Conservation (phyloP, 2,329 filamentous ascomycete genomes). For the Fusarium sp. region DNA sequence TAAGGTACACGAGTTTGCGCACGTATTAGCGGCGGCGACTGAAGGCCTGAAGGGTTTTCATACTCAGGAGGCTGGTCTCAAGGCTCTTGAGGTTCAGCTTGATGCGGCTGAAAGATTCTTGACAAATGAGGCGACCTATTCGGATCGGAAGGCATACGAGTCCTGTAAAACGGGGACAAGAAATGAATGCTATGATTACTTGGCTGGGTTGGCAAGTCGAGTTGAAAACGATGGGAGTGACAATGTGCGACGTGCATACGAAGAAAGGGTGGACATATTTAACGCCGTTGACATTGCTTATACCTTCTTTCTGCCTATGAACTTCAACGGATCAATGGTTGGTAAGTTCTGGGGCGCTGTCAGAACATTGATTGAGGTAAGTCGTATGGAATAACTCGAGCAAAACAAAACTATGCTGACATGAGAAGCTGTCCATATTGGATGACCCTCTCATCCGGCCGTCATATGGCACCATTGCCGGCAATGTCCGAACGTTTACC, state of each 20-base stretch:
- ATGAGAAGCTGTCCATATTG: conserved; percentile 19
- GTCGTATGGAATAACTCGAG: background rate
- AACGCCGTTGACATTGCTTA: conserved; percentile 58
- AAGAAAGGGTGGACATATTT: conserved; percentile 55
- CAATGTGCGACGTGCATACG: conserved; percentile 46
- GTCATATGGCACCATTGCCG: conserved; percentile 14
- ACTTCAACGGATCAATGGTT: conserved; percentile 54
- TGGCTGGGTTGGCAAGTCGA: conserved; percentile 40
- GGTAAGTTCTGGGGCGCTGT: conserved; percentile 61
- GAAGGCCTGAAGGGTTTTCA: background rate
- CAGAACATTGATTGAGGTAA: conserved; percentile 48
- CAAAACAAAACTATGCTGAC: conserved; percentile 12
- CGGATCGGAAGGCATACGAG: conserved; percentile 49
- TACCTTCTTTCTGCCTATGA: conserved; percentile 57
- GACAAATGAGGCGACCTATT: conserved; percentile 44
- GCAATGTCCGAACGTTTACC: conserved; percentile 39
- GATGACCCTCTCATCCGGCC: conserved; percentile 1
- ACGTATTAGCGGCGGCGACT: conserved; percentile 41
- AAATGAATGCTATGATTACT: conserved; percentile 41
- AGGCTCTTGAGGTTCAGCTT: conserved; percentile 43
- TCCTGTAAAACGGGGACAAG: conserved; percentile 41
- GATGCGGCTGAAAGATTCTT: conserved; percentile 48
- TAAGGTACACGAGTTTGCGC: conserved; percentile 18
- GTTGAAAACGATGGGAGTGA: conserved; percentile 45
- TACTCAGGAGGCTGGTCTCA: conserved; percentile 1